Evolutionary conservation across 805 yeast species (phyloP).

Genomic region (Kregervanrija fluxuum): DNA sequence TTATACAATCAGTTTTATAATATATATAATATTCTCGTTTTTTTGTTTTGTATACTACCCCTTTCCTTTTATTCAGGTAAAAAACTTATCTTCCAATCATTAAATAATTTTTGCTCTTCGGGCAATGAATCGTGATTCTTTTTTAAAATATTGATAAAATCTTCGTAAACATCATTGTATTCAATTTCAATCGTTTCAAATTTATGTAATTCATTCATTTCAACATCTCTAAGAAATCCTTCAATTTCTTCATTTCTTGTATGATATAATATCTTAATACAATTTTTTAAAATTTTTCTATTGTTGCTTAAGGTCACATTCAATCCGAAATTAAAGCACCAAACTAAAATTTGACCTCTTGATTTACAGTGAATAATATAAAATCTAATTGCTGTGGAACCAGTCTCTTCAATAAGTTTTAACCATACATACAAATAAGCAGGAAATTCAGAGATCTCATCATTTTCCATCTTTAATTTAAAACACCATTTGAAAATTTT

Average conservation of each 20-base stretch:
- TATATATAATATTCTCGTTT: not conserved
- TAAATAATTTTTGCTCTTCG: conserved; percentile 9
- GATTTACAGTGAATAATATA: conserved; percentile 21
- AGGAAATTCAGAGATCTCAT: conserved; percentile 23
- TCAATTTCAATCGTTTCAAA: conserved; percentile 27
- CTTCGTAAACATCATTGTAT: conserved; percentile 26
- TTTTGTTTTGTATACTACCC: not conserved
- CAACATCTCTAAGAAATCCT: conserved; percentile 15
- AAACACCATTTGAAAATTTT: conserved; percentile 56
- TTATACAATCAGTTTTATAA: not conserved
- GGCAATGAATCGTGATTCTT: conserved; percentile 31
- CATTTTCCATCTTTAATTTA: conserved; percentile 18
- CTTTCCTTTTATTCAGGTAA: conserved; percentile 13
- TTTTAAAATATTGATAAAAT: conserved; percentile 24
- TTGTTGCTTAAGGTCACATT: conserved; percentile 11
- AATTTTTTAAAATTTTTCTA: conserved; percentile 11
- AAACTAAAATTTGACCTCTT: conserved; percentile 23
- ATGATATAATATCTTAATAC: conserved; percentile 42
- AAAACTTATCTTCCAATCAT: conserved; percentile 27
- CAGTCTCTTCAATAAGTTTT: conserved; percentile 35
- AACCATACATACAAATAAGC: conserved; percentile 33
- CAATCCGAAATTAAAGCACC: conserved; percentile 46
- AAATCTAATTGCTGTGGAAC: conserved; percentile 34
- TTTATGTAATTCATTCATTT: conserved; percentile 8
- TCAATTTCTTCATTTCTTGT: conserved; percentile 23